Base-by-base conservation (phyloP, 2,329 filamentous ascomycete genomes). In the Macrophomina phaseolina region DNA sequence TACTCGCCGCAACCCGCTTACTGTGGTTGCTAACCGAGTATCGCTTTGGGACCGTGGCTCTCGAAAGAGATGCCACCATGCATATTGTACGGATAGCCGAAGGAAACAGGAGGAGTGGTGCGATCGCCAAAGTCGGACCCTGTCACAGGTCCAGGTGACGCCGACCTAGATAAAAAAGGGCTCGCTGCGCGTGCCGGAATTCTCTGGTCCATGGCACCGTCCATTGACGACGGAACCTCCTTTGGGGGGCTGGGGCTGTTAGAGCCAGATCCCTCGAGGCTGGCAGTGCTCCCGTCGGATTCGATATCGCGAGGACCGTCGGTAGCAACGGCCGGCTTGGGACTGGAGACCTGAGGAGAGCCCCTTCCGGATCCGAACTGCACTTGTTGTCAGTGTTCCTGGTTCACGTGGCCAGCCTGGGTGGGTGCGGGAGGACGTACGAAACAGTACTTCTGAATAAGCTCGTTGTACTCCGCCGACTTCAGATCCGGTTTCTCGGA, bases 391-490 rank as follows among this genome's bases (percentile, higher is more conserved):
- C 79, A 80, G 77, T 75, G 74, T 74, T 74, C 75, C 68, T 38
- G 67, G 74, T 72, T 72, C 73, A 76, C 68, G 46, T 60, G 72
- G 74, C 72, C 71, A 72, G 71, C 73, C 75, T 70, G 70, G 71
- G 70, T 71, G 76, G 76, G 74, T 61, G 56, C 64, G 64, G 64
- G 53, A 51, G 73, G 74, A 86, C 94, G 89, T 94, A 97, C 94
- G 88, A 98, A 99, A 86, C 95, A 99, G 86, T 97, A 99, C 84
- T 97, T 97, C 84, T 97, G 94, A 80, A 99, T 91, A 71, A 99
- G 87, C 81, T 99, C 95, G 81, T 96, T 92, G 79, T 99, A 98
- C 68, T 94, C 94, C 68, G 92, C 89, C 70, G 93, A 96, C 68
- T 94, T 88, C 71, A 97, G 90, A 74, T 87, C 85, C 52, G 89